phyloP scores from a whole-genome alignment of 257 asterid species.

The Perilla frutescens region DNA sequence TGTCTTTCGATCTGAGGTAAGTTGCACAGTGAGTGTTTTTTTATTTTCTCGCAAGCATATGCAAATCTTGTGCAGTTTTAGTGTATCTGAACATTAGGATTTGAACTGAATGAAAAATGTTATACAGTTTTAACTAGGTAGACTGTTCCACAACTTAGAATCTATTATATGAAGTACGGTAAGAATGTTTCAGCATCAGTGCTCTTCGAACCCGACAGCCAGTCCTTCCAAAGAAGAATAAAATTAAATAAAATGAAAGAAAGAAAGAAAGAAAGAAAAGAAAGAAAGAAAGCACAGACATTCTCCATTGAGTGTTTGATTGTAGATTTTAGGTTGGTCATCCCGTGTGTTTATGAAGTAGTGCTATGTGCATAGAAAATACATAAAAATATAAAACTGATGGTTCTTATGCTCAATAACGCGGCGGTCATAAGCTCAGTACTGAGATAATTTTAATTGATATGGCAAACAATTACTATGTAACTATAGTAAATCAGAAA shows the following conservation, averaged over 20 bases:
- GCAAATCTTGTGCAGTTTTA: background rate
- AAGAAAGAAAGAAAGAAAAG: background rate
- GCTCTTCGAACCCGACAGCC: background rate
- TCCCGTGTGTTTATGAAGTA: background rate
- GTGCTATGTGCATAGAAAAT: background rate
- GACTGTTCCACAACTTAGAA: background rate
- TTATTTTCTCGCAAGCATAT: background rate
- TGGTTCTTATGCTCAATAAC: constrained; percentile 4
- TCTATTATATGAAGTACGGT: background rate
- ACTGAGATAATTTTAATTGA: background rate
- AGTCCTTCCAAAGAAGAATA: too few relatives aligned
- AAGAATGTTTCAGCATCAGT: background rate
- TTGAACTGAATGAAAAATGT: constrained; percentile 4
- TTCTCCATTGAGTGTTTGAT: constrained; percentile 9
- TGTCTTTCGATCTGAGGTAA: constrained; percentile 77
- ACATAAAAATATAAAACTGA: constrained; percentile 1
- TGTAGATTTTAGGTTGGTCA: constrained; percentile 1
- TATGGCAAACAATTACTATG: background rate
- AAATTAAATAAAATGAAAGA: background rate
- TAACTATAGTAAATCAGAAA: background rate
- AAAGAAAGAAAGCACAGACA: background rate
- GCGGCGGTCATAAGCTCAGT: background rate
- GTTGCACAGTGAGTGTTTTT: constrained; percentile 26
- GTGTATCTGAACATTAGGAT: background rate
- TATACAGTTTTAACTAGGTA: constrained; percentile 6